Base-by-base conservation (phyloP, 2,329 filamentous ascomycete genomes). In the Microcera coccophila region DNA sequence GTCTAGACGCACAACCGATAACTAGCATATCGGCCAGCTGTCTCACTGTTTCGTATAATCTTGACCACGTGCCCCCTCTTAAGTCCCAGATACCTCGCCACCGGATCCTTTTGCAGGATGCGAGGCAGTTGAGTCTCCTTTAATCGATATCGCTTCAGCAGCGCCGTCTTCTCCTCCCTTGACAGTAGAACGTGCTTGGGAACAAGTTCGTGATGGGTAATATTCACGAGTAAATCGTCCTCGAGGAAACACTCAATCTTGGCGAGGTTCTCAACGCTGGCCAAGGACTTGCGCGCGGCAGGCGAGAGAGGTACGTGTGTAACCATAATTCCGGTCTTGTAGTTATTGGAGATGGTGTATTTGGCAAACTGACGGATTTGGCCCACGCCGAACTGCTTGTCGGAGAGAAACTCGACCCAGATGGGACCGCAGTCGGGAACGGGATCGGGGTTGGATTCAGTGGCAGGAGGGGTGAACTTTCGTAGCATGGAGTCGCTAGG, bases 91-190 rank as follows among this genome's bases (percentile, higher is more conserved):
- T 97, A 98, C 59, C 86, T 84, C 19, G 93, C 88, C 39, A 98
- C 90, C 3, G 93, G 93, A 65, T 98, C 93, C 55, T 87, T 87
- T 54, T 87, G 80, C 67, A 95, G 81, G 58, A 98, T 95, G 43
- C 93, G 79, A 4, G 93, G 93, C 62, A 98, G 74, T 73, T 98
- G 93, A 9, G 89, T 96, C 76, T 98, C 93, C 81, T 96, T 97
- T 66, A 98, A 71, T 37, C 93, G 82, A 70, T 98, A 98, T 50
- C 93, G 78, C 70, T 90, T 82, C 47, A 98, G 75, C 60, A 98
- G 72, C 28, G 86, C 85, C 36, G 72, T 71, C 78, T 96, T 96
- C 75, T 98, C 93, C 59, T 94, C 89, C 35, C 82, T 79, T 59
- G 88, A 95, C 43, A 98, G 80, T 47, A 97, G 71, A 28, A 97